Evolutionary conservation across 2,329 filamentous ascomycete genomes (phyloP).

Genomic region (Fusarium mexicanum): DNA sequence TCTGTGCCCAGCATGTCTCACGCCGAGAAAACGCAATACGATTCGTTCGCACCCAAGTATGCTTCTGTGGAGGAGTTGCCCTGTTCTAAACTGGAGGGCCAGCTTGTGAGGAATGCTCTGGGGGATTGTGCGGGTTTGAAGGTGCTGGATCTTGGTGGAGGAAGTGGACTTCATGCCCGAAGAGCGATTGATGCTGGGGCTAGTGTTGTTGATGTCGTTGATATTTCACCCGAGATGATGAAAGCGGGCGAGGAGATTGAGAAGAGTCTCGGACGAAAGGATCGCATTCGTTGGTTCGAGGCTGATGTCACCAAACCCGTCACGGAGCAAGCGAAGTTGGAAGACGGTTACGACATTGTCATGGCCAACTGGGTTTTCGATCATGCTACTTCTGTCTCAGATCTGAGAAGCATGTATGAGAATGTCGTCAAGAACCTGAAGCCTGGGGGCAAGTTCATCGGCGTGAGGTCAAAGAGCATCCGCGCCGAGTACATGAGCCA

Average conservation of each 20-base stretch:
- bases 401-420: not conserved
- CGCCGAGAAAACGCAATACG: not conserved
- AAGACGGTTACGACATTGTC: not conserved
- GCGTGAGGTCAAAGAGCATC: not conserved
- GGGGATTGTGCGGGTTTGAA: not conserved
- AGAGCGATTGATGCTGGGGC: not conserved
- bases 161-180: not conserved
- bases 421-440: not conserved
- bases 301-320: not conserved
- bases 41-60: constrained; percentile 1
- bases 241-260: not conserved
- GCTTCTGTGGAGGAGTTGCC: constrained; percentile 1
- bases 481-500: not conserved
- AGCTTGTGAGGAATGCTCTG: not conserved
- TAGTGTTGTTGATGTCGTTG: not conserved
- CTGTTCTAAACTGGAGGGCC: not conserved
- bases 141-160: not conserved
- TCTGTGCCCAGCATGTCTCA: not conserved
- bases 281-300: not conserved
- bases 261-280: not conserved
- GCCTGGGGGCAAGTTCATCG: not conserved
- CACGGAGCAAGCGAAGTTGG: not conserved
- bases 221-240: not conserved
- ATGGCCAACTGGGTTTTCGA: constrained; percentile 4
- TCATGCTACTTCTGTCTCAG: not conserved